Percentiles rank a stretch among this genome's conserved stretches.
Conservation (phyloP, 2,329 filamentous ascomycete genomes). For the Ceratocystis lukuohia region DNA sequence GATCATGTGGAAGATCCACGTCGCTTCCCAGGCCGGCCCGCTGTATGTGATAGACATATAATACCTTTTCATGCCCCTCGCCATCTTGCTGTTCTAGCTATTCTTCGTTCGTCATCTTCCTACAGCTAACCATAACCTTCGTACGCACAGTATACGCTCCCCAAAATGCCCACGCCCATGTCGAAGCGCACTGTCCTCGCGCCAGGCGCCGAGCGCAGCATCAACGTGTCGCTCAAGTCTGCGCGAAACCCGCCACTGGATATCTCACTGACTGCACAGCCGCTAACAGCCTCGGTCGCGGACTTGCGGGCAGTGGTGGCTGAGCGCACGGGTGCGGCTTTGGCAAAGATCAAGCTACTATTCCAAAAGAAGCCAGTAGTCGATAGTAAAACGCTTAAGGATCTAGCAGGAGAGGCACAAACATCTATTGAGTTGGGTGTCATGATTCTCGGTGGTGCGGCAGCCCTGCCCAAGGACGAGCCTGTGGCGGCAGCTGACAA, state of each 20-base stretch:
- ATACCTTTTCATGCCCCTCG: background rate
- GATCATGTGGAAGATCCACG: constrained; percentile 84
- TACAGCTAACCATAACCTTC: background rate
- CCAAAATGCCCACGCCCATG: constrained; percentile 49
- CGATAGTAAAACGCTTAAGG: constrained; percentile 64
- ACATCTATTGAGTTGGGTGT: constrained; percentile 61
- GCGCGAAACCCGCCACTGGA: constrained; percentile 61
- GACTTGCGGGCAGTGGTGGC: constrained; percentile 63
- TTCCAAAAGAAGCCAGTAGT: constrained; percentile 74
- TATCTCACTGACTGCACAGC: constrained; percentile 48
- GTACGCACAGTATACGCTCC: constrained; percentile 51
- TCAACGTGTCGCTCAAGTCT: constrained; percentile 56
- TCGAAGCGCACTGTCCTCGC: constrained; percentile 35
- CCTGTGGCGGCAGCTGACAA: constrained; percentile 25
- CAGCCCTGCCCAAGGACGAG: constrained; percentile 28
- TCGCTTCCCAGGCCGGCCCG: constrained; percentile 59
- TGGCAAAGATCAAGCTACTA: constrained; percentile 76
- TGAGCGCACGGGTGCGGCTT: constrained; percentile 45
- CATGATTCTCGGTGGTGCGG: constrained; percentile 70
- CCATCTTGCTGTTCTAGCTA: background rate
- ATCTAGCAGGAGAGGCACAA: constrained; percentile 44
- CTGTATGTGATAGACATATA: constrained; percentile 40
- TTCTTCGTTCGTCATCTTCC: constrained; percentile 3
- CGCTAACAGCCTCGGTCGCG: constrained; percentile 58
- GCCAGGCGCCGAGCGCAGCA: constrained; percentile 39